Percentiles rank a stretch among this genome's conserved stretches.
Evolutionary conservation across 257 asterid species (phyloP).

Genomic region (Solanum bulbocastanum): DNA sequence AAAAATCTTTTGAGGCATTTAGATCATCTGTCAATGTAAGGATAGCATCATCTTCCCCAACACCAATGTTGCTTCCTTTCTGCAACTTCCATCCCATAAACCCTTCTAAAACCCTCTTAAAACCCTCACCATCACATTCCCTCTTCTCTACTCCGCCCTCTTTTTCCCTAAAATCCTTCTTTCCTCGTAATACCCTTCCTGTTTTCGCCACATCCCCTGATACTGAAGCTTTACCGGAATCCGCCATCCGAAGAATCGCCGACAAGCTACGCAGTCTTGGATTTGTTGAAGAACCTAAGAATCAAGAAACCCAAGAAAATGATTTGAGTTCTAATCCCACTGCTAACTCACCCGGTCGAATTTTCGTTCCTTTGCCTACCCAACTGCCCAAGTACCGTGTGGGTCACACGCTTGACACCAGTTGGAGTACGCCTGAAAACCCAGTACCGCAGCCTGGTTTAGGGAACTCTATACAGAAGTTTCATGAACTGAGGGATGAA

Average conservation of each 20-base stretch:
- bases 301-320: slow-evolving; percentile 14
- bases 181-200: slow-evolving; percentile 5
- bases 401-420: slow-evolving; percentile 87
- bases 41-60: background rate
- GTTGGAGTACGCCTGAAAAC: slow-evolving; percentile 94
- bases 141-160: slow-evolving; percentile 10
- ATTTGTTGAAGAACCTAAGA: slow-evolving; percentile 40
- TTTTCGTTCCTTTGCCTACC: slow-evolving; percentile 65
- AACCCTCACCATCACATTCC: slow-evolving; percentile 10
- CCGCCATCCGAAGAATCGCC: slow-evolving; percentile 74
- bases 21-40: background rate
- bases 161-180: background rate
- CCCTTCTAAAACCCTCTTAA: slow-evolving; percentile 17
- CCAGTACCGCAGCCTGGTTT: slow-evolving; percentile 78
- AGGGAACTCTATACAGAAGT: slow-evolving; percentile 60
- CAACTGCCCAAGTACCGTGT: slow-evolving; percentile 68
- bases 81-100: slow-evolving; percentile 8
- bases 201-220: slow-evolving; percentile 18
- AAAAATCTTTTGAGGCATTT: background rate
- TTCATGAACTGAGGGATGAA: slow-evolving; percentile 43
- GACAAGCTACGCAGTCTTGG: slow-evolving; percentile 93
- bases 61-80: slow-evolving; percentile 12
- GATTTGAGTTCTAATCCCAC: background rate
- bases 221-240: slow-evolving; percentile 35
- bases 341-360: slow-evolving; percentile 62